phyloP scores from a whole-genome alignment of 2,329 filamentous ascomycete species.

The Pyrenophora seminiperda region DNA sequence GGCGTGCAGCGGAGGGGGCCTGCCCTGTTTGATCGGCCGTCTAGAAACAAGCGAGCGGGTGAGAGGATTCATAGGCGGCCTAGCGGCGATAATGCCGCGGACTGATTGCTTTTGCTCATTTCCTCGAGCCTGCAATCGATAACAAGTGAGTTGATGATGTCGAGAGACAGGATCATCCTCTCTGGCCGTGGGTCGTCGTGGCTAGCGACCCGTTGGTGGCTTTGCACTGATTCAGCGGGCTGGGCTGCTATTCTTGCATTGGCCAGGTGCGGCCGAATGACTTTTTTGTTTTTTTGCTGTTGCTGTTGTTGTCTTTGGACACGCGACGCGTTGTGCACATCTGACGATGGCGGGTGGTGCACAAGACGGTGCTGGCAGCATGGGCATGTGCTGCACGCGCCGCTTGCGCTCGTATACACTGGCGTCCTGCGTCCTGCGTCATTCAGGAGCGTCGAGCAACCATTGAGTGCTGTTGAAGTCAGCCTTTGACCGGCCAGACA shows the following conservation, averaged over 20 bases:
- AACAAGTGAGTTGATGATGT: conserved; percentile 3
- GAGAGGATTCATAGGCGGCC: too few species aligned
- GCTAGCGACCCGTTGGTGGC: neutral
- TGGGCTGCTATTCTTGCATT: conserved; percentile 2
- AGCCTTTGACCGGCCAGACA: neutral
- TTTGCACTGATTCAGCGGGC: conserved; percentile 1
- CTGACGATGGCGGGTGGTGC: neutral
- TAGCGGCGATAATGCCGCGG: conserved; percentile 17
- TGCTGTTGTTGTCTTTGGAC: conserved; percentile 2
- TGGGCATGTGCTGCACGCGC: neutral
- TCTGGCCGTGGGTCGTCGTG: neutral
- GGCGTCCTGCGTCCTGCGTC: conserved; percentile 8
- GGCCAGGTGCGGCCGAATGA: neutral
- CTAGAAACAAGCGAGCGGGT: conserved; percentile 32
- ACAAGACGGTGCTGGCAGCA: too few species aligned
- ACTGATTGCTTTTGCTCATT: conserved; percentile 20
- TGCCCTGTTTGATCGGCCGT: conserved; percentile 36
- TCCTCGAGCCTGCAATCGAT: conserved; percentile 17
- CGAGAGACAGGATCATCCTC: conserved; percentile 5
- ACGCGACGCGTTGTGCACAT: conserved; percentile 7
- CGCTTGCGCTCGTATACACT: conserved; percentile 3
- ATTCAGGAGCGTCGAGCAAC: conserved; percentile 1
- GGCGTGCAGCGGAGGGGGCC: conserved; percentile 11
- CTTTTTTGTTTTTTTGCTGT: conserved; percentile 1
- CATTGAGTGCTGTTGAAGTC: neutral